Evolutionary conservation across 805 yeast species (phyloP), one percentile per base, ranked within the genome.

Genomic region (Kuraishia piskuri): DNA sequence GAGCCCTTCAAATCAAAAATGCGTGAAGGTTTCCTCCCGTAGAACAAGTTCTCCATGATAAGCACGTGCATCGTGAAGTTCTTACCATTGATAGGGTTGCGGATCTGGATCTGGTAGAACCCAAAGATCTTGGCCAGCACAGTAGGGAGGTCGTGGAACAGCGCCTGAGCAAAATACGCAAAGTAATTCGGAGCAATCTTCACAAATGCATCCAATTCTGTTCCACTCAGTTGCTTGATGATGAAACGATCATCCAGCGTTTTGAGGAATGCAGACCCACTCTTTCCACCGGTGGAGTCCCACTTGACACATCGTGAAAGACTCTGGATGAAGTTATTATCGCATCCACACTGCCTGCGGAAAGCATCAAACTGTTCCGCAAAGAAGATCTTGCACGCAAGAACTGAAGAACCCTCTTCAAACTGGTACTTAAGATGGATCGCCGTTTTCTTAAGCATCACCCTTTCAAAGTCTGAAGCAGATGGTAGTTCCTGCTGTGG

Each of bases 301-400:
- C 98, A 95, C 63, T 90, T 88, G 14, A 90, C 82, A 70, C 99
- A 94, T 56, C 99, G 72, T 4, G 97, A 84, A 49, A 95, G 76
- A 67, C 97, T 90, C 65, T 90, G 96, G 46, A 94, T 82, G 59
- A 85, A 94, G 59, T 78, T 79, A 4, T 79, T 85, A 54, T 82
- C 82, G 53, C 84, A 81, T 0, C 89, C 90, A 72, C 97, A 92
- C 26, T 88, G 84, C 54, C 82, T 77, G 54, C 99, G 74, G 60
- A 94, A 84, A 0, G 98, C 97, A 64, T 92, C 97, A 70, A 94
- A 94, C 64, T 94, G 98, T 62, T 92, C 98, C 5, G 96, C 88
- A 73, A 86, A 94, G 65, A 92, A 94, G 6, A 95, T 86, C 68
- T 92, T 92, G 70, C 99, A 94, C 3, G 96, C 87, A 59, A 94